Evolutionary conservation across 2,329 filamentous ascomycete species (phyloP).

Genomic region (Setomelanomma holmii): DNA sequence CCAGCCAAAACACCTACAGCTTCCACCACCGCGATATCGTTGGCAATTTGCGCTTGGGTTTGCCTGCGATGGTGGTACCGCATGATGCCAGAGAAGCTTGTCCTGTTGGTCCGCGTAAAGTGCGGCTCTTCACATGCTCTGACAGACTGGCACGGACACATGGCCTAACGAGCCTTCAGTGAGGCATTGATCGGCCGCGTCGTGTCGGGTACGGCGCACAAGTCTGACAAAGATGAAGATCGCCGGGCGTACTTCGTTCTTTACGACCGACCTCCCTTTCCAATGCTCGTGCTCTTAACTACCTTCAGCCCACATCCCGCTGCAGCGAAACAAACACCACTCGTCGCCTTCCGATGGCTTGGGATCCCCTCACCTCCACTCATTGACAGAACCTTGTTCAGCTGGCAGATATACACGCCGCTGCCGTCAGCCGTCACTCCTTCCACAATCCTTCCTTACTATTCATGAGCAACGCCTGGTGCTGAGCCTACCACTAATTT

Average conservation of each 20-base stretch:
- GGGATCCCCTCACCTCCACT: slow-evolving; percentile 13
- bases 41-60: background rate
- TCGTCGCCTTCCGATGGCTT: slow-evolving; percentile 21
- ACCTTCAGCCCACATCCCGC: slow-evolving; percentile 5
- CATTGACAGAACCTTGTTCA: slow-evolving; percentile 11
- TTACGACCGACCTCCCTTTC: slow-evolving; percentile 9
- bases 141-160: background rate
- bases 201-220: slow-evolving; percentile 5
- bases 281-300: too few species aligned
- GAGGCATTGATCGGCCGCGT: slow-evolving; percentile 16
- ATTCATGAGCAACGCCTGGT: slow-evolving; percentile 23
- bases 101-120: background rate
- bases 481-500: slow-evolving; percentile 17
- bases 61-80: slow-evolving; percentile 5
- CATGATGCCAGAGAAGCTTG: slow-evolving; percentile 1
- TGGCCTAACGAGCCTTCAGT: slow-evolving; percentile 3
- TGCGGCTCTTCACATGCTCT: background rate
- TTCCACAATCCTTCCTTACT: slow-evolving; percentile 6
- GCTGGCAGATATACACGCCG: slow-evolving; percentile 2
- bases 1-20: slow-evolving; percentile 25
- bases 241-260: slow-evolving; percentile 6
- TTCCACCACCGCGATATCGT: slow-evolving; percentile 6
- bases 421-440: slow-evolving; percentile 14
- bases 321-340: slow-evolving; percentile 6
- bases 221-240: slow-evolving; percentile 16